Evolutionary conservation across 352 stramenopile species (phyloP), one percentile per base, ranked within the genome.

Genomic region (Phytophthora boehmeriae): DNA sequence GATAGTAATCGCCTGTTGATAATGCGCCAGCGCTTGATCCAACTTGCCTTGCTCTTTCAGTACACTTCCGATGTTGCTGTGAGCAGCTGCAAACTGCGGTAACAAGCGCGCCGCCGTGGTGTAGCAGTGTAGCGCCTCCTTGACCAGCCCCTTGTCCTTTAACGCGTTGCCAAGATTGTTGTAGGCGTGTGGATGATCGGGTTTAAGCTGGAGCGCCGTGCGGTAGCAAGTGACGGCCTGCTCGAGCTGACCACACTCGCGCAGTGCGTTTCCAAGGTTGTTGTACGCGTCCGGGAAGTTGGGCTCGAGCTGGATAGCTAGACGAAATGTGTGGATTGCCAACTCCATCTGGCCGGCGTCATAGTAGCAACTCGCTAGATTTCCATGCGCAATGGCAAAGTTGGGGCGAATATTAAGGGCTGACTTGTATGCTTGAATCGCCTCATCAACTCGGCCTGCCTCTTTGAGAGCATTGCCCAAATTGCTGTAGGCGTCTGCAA

Each of bases 231-330:
- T 82, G 16, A 97, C 86, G 5, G 83, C 74, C 35, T 91, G 83
- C 39, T 93, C 85, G 19, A 93, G 67, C 43, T 96, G 80, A 5
- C 82, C 86, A 36, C 92, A 77, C 44, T 97, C 91, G 9, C 90
- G 78, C 36, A 98, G 65, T 9, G 94, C 94, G 46, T 98, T 98
- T 25, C 91, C 94, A 20, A 98, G 68, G 62, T 98, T 98, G 68
- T 98, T 98, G 76, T 96, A 97, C 0, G 92, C 94, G 63, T 98
- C 91, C 0, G 91, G 89, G 41, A 97, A 97, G 61, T 98, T 97
- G 2, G 92, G 90, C 52, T 97, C 90, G 11, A 98, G 77, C 57
- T 97, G 88, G 42, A 98, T 95, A 0, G 94, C 93, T 38, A 96
- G 88, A 5, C 89, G 80, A 71, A 98, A 98, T 1, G 88, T 92